phyloP scores from a whole-genome alignment of 139 green algal species.

The Spirogloea muscicola region DNA sequence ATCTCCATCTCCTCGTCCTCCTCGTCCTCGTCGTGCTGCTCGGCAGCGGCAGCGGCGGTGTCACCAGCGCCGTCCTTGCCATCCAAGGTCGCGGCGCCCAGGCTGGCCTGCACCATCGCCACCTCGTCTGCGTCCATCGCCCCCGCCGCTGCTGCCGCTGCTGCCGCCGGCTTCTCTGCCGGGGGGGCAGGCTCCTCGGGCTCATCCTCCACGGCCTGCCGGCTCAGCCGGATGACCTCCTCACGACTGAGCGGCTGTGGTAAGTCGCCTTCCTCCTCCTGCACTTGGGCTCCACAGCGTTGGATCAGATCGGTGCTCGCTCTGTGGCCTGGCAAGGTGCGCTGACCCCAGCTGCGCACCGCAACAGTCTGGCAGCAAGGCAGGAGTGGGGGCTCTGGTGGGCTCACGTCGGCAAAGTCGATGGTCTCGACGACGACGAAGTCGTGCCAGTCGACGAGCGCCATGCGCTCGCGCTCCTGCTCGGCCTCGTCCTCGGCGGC shows the following conservation, averaged over 20 bases:
- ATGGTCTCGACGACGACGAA: slow-evolving; percentile 97
- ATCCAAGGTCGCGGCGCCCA: slow-evolving; percentile 14
- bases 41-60: not conserved
- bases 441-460: slow-evolving; percentile 93
- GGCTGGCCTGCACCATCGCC: slow-evolving; percentile 65
- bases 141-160: slow-evolving; percentile 22
- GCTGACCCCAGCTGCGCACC: too few relatives aligned
- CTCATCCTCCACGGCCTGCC: slow-evolving; percentile 37
- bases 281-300: too few relatives aligned
- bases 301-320: too few relatives aligned
- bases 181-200: too few relatives aligned
- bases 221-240: slow-evolving; percentile 64
- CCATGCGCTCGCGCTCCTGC: slow-evolving; percentile 81
- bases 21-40: not conserved
- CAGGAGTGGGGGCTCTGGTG: too few relatives aligned
- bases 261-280: slow-evolving; percentile 85
- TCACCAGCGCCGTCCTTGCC: not conserved
- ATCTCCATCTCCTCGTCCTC: slow-evolving; percentile 57
- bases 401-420: slow-evolving; percentile 75
- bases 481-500: slow-evolving; percentile 71
- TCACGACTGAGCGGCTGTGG: slow-evolving; percentile 75
- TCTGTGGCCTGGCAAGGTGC: too few relatives aligned
- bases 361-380: too few relatives aligned
- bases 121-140: slow-evolving; percentile 85
- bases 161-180: slow-evolving; percentile 44